Evolutionary conservation across 805 yeast species (phyloP).

Genomic region (Saccharomycopsis babjevae): DNA sequence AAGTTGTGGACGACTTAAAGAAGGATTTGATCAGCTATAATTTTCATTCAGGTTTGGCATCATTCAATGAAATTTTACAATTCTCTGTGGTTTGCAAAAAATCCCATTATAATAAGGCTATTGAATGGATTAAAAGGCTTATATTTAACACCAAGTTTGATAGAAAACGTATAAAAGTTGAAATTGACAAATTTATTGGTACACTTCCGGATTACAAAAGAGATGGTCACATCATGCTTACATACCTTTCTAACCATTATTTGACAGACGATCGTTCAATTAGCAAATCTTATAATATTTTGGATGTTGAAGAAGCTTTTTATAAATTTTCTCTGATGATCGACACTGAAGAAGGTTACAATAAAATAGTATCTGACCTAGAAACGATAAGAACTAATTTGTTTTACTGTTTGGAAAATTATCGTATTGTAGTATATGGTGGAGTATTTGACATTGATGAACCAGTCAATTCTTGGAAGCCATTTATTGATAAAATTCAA

Average conservation of each 20-base stretch:
- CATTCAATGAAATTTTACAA: slow-evolving; percentile 56
- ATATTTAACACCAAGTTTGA: slow-evolving; percentile 64
- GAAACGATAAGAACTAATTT: slow-evolving; percentile 41
- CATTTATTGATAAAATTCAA: slow-evolving; percentile 2
- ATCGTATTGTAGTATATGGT: slow-evolving; percentile 63
- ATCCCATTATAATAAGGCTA: slow-evolving; percentile 53
- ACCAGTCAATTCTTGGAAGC: slow-evolving; percentile 55
- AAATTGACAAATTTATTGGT: slow-evolving; percentile 51
- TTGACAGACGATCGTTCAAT: slow-evolving; percentile 51
- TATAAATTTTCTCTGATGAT: slow-evolving; percentile 38
- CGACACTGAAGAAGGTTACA: slow-evolving; percentile 41
- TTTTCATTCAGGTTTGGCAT: slow-evolving; percentile 47
- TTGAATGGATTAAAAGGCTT: slow-evolving; percentile 65
- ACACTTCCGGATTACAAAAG: slow-evolving; percentile 55
- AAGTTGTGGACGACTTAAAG: slow-evolving; percentile 64
- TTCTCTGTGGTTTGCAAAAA: slow-evolving; percentile 52
- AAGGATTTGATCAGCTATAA: slow-evolving; percentile 58
- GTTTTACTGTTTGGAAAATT: slow-evolving; percentile 40
- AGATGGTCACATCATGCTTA: slow-evolving; percentile 52
- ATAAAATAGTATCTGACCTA: slow-evolving; percentile 37
- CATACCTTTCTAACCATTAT: slow-evolving; percentile 46
- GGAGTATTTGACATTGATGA: slow-evolving; percentile 40
- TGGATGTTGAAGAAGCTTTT: slow-evolving; percentile 52
- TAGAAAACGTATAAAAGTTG: slow-evolving; percentile 54
- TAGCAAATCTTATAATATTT: slow-evolving; percentile 52